phyloP scores from a whole-genome alignment of 139 green algal genomes.

The Cymbomonas tetramitiformis region DNA sequence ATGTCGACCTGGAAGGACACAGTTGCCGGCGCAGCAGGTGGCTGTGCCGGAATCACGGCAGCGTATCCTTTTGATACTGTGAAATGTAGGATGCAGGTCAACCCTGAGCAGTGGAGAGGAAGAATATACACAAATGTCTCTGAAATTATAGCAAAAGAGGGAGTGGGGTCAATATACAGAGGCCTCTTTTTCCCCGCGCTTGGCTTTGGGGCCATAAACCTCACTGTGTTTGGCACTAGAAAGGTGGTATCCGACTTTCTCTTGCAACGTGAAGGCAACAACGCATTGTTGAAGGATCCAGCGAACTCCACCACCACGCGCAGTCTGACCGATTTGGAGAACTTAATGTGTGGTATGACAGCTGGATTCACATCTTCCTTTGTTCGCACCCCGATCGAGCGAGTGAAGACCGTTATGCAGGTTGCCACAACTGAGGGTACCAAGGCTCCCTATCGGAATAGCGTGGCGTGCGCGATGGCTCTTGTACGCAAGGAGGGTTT shows the following conservation, averaged over 20 bases:
- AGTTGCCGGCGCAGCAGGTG: conserved; percentile 6
- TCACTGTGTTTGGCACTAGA: background rate
- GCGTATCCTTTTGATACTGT: conserved; percentile 16
- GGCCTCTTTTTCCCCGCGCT: conserved; percentile 8
- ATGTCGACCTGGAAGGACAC: too few relatives aligned
- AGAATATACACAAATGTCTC: background rate
- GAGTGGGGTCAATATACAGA: background rate
- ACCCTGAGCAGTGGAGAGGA: background rate
- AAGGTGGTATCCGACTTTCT: background rate
- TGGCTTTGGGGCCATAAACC: conserved; percentile 7
- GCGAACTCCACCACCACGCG: background rate
- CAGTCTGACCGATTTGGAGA: background rate
- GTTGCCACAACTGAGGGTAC: background rate
- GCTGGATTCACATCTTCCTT: conserved; percentile 8
- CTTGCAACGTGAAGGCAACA: background rate
- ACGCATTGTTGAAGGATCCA: background rate
- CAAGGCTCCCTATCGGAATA: background rate
- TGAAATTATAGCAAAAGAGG: conserved; percentile 1
- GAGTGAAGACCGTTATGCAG: conserved; percentile 17
- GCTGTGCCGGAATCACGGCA: conserved; percentile 1
- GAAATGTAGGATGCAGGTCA: conserved; percentile 4
- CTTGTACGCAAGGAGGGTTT: conserved; percentile 2
- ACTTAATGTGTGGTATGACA: background rate
- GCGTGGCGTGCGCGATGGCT: background rate
- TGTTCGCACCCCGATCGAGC: conserved; percentile 8